These are phyloP conservation scores for Carex myosuroides DNA, from an alignment of 176 grass and related monocot genomes.

Conservation along the genomic window DNA sequence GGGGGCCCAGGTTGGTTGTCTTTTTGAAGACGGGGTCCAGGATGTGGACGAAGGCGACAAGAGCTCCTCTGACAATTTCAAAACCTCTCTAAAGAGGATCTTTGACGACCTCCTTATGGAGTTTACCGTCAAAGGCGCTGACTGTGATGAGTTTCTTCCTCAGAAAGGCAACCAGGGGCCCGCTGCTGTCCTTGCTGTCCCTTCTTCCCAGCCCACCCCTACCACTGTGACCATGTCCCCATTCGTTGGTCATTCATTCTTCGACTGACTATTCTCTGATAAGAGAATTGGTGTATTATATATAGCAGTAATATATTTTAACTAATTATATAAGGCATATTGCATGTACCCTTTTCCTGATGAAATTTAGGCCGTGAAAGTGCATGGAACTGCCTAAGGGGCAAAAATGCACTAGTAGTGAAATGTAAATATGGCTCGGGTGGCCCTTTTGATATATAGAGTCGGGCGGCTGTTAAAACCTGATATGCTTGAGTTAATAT, in stretches of 20 bases:
- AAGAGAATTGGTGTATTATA: neutral
- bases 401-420: neutral
- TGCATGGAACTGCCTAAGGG: neutral
- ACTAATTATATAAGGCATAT: neutral
- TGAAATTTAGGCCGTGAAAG: neutral
- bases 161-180: neutral
- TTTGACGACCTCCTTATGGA: conserved; percentile 36
- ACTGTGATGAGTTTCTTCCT: conserved; percentile 39
- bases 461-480: neutral
- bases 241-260: neutral
- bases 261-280: neutral
- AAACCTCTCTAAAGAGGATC: conserved; percentile 31
- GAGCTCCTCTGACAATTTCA: conserved; percentile 51
- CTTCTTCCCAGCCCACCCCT: neutral
- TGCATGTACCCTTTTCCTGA: neutral
- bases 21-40: conserved; percentile 42
- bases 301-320: conserved; percentile 10
- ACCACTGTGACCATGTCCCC: neutral
- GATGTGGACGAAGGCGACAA: conserved; percentile 68
- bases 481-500: neutral
- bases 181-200: neutral
- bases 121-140: conserved; percentile 40
- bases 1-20: conserved; percentile 72
- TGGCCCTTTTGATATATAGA: neutral
- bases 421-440: neutral